Evolutionary conservation across 345 rosid genomes (phyloP).

Genomic region (Alliaria petiolata): DNA sequence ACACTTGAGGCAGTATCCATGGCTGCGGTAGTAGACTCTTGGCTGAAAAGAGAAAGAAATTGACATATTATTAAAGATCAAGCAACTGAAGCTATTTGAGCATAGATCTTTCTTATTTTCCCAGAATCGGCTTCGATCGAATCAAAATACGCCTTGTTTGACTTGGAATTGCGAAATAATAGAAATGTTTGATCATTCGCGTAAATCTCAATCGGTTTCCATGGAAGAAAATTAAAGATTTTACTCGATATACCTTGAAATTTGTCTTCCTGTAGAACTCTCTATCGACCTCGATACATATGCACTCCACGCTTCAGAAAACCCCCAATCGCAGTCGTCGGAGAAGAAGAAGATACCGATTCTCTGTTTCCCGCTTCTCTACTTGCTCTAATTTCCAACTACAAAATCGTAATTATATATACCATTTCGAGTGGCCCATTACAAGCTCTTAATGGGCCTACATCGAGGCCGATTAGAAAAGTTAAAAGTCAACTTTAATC

Average conservation of each 20-base stretch:
- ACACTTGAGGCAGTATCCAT: neutral
- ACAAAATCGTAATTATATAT: neutral
- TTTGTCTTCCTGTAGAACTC: neutral
- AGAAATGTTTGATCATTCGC: neutral
- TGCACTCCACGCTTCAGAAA: neutral
- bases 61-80: neutral
- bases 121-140: neutral
- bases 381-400: neutral
- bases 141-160: neutral
- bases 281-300: too few species aligned
- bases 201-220: neutral
- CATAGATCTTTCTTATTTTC: too few species aligned
- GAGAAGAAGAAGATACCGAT: slow-evolving; percentile 12
- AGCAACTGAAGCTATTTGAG: neutral
- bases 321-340: neutral
- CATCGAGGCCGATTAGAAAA: neutral
- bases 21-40: neutral
- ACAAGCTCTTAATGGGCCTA: neutral
- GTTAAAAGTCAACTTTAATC: slow-evolving; percentile 2
- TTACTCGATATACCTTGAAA: neutral
- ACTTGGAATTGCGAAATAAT: neutral
- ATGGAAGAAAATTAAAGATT: neutral
- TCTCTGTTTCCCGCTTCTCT: slow-evolving; percentile 16
- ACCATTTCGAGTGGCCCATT: neutral
- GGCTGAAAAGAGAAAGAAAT: too few species aligned